phyloP scores from a whole-genome alignment of 495 filamentous ascomycete species.

The Cercophora sp. region DNA sequence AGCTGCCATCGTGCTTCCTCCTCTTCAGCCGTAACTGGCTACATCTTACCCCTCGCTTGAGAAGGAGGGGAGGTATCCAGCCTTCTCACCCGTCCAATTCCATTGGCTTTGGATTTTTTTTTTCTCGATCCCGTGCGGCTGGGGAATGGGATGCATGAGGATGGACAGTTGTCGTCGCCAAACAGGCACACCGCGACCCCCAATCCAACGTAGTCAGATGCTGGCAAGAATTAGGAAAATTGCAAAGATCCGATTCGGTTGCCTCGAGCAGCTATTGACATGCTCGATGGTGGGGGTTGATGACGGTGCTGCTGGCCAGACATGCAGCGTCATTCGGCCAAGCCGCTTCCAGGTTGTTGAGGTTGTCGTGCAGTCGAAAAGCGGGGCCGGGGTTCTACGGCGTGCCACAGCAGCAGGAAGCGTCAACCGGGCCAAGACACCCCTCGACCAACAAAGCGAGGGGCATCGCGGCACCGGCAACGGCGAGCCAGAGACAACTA shows the following conservation, averaged over 20 bases:
- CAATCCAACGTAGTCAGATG: neutral
- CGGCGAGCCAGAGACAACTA: neutral
- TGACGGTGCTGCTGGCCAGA: neutral
- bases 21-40: no score
- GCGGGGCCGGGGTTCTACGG: neutral
- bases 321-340: slow-evolving; percentile 11
- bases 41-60: no score
- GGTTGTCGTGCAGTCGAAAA: no score
- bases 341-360: no score
- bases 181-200: neutral
- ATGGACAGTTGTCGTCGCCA: neutral
- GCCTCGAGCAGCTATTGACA: neutral
- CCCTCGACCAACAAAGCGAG: neutral
- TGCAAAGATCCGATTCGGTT: neutral
- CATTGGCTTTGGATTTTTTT: no score
- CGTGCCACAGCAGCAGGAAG: neutral
- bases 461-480: slow-evolving; percentile 1
- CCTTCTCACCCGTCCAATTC: no score
- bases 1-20: neutral
- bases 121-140: slow-evolving; percentile 1
- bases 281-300: neutral
- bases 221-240: neutral
- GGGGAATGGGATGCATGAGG: neutral
- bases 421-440: neutral
- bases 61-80: no score